Evolutionary conservation across 1,284 basidiomycete species (phyloP), one percentile per base, ranked within the genome.

Genomic region (Anthracocystis panici-leucophaei): DNA sequence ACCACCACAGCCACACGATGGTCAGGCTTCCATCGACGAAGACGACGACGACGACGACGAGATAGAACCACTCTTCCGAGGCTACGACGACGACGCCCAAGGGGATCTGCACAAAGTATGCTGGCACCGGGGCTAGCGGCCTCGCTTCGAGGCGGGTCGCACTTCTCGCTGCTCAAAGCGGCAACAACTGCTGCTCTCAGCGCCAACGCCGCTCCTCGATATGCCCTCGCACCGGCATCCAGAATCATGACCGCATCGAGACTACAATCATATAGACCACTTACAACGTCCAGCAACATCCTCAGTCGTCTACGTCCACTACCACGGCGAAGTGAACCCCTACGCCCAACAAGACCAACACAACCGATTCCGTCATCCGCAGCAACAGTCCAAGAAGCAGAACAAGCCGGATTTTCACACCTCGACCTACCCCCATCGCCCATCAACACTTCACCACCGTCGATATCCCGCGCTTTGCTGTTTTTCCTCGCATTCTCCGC

Each of bases 401-500:
- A 25, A 49, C 53, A 45, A 31, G n/a, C 54, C 14, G 58, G 21
- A 33, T 45, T 14, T 42, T 46, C 14, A 5, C 41, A 51, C 9
- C 20, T 38, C 42, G 33, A 45, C 14, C 35, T 38, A 1, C 40
- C 57, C n/a, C 58, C 51, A n/a, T 29, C 31, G 5, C 51, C 58
- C 1, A 8, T 31, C 2, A 38, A 64, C 23, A 27, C 54, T 1
- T 52, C 42, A n/a, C 49, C 46, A 10, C 68, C 68, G 14, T 71
- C 68, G 18, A 65, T 65, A 31, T 46, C 59, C 2, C 63, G 63
- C 9, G 58, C 63, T 0, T 18, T 75, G 3, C 48, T 70, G 8
- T 75, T 75, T 35, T 33, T 75, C 8, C 7, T 66, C 33, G 72
- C 63, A 3, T 75, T 75, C 46, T 59, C 72, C 3, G 20, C 66